These are phyloP conservation scores for Rhodamnia argentea DNA, from an alignment of 345 rosid genomes.

Conservation along the genomic window DNA sequence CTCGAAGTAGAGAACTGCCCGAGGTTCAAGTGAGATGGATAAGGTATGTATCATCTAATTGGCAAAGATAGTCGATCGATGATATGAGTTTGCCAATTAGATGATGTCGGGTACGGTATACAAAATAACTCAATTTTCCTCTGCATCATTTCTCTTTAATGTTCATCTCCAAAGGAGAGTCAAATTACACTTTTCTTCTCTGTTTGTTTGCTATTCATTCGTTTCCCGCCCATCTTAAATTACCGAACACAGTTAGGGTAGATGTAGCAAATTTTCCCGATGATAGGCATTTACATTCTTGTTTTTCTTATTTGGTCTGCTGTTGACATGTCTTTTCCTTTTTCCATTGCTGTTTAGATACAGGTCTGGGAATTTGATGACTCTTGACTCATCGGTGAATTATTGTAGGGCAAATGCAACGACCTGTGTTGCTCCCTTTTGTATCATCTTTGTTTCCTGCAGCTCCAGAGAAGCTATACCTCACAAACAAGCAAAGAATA, in stretches of 20 bases:
- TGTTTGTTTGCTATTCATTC: neutral
- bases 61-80: neutral
- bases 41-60: too few species aligned
- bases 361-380: neutral
- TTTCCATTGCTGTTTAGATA: neutral
- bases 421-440: neutral
- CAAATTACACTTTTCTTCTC: too few species aligned
- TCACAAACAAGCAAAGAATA: conserved; percentile 65
- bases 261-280: neutral
- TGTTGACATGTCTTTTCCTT: neutral
- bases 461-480: conserved; percentile 34
- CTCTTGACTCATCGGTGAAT: neutral
- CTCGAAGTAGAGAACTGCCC: accelerated
- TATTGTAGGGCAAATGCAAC: neutral
- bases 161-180: too few species aligned
- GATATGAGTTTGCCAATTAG: neutral
- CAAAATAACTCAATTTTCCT: too few species aligned
- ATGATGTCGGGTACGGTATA: too few species aligned
- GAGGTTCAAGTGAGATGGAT: neutral
- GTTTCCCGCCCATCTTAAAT: neutral
- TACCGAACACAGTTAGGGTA: neutral
- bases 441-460: neutral
- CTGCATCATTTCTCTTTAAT: too few species aligned
- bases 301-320: neutral
- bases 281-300: neutral